Base-by-base conservation (phyloP, 1,284 basidiomycete species). In the Rhizoctonia solani region DNA sequence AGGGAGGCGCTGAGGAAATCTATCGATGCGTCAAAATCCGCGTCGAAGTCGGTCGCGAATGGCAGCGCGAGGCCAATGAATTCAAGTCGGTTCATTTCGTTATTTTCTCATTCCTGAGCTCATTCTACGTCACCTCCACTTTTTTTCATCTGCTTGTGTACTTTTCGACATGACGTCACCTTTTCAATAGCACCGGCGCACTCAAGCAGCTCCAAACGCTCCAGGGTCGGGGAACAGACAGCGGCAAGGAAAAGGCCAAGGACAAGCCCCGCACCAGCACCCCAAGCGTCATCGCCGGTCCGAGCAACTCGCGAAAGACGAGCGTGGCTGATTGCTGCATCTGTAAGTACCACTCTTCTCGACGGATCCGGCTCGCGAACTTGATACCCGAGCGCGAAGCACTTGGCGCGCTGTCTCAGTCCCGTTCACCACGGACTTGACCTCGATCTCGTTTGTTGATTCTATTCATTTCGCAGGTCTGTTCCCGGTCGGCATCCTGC, bases 21-120 rank as follows among this genome's bases (percentile, higher is more conserved):
- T 99, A 97, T 79, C 92, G 98, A 78, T 95, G 92, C 71, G 94
- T 99, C 70, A 98, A 98, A 84, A 97, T 99, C 78, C 85, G 93
- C 69, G 85, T 99, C 66, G 96, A 99, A 79, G 81, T 95, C 52
- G 82, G 93, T 0, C 80, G 93, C 68, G 93, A 94, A 74, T 98
- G 94, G 93, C 94, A 97, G 76, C 81, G 88, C 1, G 85, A 82
- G 1, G 87, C 88, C 1, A 98, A 97, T 79, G 90, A 89, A 56
- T 99, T 97, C 91, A 98, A 98, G 94, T 96, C 73, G 72, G 91
- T 85, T 27, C 14, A 16, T 61, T 16, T 3, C 39, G 8, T 25
- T 39, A 50, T 42, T 46, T 39, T 25, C 42, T 65, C 68, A 54
- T 56, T 50, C 27, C n/a, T 13, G n/a, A 16, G 54, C 54, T 56